Base-by-base conservation (phyloP, 2,329 filamentous ascomycete species). In the Aurifilum marmelostoma region DNA sequence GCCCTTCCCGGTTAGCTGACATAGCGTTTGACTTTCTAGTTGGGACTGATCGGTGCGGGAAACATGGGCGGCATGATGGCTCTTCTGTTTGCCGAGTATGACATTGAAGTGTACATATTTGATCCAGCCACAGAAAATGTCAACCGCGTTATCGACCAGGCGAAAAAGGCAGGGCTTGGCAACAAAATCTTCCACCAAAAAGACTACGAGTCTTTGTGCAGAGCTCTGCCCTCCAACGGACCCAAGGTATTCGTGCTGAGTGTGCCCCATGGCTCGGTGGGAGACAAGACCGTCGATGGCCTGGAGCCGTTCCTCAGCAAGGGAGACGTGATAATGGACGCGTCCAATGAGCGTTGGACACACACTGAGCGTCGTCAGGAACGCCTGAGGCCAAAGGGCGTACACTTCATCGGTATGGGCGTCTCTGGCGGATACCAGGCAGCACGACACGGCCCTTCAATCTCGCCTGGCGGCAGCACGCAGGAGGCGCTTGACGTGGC, bases 371-470 rank as follows among this genome's bases (percentile, higher is more conserved):
- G 87, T 14, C 80, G 89, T 52, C 89, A 92, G 74, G 81, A 81
- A 39, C 85, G 87, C 67, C 84, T 88, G 56, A 80, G 83, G 2
- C 79, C 82, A 0, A 82, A 85, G 32, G 88, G 88, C 0, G 83
- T 92, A n/a, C 81, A 83, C 52, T 92, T 90, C 76, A 84, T 92
- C 66, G 90, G 90, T 2, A 87, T 87, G 75, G 90, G 90, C 47
- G 89, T 92, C 1, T 89, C 85, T 52, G 90, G 90, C 11, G 90
- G 90, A 0, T 92, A 92, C 75, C 89, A 92, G 75, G 86, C 87
- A 61, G 90, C 90, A 1, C 81, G 89, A 54, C 82, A 84, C 54
- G 91, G 90, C 0, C 90, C 89, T 0, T 89, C 87, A n/a, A 85
- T 92, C 78, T 91, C 88, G 58, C 89, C 89, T 2, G 87, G 89